Evolutionary conservation across 1,284 basidiomycete species (phyloP), one percentile per base, ranked within the genome.

Genomic region (Exobasidium rhododendri): DNA sequence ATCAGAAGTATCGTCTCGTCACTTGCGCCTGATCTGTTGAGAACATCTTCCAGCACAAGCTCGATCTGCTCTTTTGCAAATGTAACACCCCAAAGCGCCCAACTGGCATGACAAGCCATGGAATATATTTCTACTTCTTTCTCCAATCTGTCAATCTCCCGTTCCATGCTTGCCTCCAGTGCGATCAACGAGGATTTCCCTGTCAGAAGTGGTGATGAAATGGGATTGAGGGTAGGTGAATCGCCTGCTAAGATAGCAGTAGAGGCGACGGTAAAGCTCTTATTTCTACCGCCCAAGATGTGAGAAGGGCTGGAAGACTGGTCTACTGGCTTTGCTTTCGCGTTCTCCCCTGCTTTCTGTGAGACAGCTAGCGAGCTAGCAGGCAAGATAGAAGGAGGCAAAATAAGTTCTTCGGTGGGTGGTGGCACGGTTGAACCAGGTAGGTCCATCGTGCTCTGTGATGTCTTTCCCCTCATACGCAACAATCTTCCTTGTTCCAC

Each of bases 81-180:
- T 1, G 75, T 74, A 31, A 78, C 67, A 6, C 77, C 77, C 77
- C 77, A 79, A 10, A 79, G 58, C 30, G 69, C 77, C 77, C 77
- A 79, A 22, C 74, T 66, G 7, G 75, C 75, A 55, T 79, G 73
- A 10, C 68, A 68, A 4, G 77, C 77, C 0, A 75, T 69, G 29
- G 68, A 67, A 74, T 73, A 79, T 1, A 77, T 61, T 17, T 49
- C 52, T 10, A 79, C 67, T 58, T 79, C 77, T 22, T 68, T 58
- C 35, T 79, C 77, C 10, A 79, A 66, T 1, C 77, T 63, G 31
- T 77, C 77, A 14, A 76, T 59, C 58, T 79, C 75, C 44, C 62
- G 65, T 44, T 73, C 72, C 24, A 68, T 72, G 43, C 63, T 66
- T 1, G 66, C 61, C 26, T 70, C 68, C 28, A 74, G 45, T 14